Conservation (phyloP, 1,139 yeast species). For the Candida buenavistaensis region DNA sequence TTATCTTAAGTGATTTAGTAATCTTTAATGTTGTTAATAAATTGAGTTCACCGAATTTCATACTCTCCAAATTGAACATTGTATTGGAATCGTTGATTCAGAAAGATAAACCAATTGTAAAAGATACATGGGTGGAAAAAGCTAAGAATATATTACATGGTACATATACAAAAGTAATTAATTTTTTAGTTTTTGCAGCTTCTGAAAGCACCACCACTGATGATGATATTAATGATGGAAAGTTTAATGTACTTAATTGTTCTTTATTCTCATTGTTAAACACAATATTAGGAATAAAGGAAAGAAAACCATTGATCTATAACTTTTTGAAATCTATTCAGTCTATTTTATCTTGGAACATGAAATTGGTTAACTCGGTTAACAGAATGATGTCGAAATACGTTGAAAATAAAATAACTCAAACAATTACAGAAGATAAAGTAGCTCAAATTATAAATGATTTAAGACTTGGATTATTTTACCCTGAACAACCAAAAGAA, state of each 20-base stretch:
- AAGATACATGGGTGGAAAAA: background rate
- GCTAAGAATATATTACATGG: background rate
- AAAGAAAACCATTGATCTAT: conserved; percentile 29
- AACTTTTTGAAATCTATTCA: conserved; percentile 17
- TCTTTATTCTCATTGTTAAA: conserved; percentile 27
- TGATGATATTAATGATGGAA: too few relatives aligned
- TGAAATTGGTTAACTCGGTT: conserved; percentile 16
- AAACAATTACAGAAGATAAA: conserved; percentile 20
- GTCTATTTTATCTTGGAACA: conserved; percentile 14
- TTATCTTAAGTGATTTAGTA: conserved; percentile 37
- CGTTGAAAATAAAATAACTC: conserved; percentile 16
- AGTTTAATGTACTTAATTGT: conserved; percentile 15
- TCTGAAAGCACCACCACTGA: too few relatives aligned
- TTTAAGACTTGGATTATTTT: conserved; percentile 23
- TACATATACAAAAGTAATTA: background rate
- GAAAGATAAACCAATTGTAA: too few relatives aligned
- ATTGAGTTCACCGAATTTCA: conserved; percentile 32
- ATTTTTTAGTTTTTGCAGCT: background rate
- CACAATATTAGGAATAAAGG: conserved; percentile 28
- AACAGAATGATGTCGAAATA: conserved; percentile 20
- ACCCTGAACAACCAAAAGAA: conserved; percentile 6
- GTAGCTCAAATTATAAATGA: conserved; percentile 20
- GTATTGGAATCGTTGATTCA: conserved; percentile 5
- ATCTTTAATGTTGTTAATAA: conserved; percentile 28
- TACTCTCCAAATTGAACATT: conserved; percentile 19